phyloP scores from a whole-genome alignment of 2,329 filamentous ascomycete genomes.

The Aspergillus sp. region DNA sequence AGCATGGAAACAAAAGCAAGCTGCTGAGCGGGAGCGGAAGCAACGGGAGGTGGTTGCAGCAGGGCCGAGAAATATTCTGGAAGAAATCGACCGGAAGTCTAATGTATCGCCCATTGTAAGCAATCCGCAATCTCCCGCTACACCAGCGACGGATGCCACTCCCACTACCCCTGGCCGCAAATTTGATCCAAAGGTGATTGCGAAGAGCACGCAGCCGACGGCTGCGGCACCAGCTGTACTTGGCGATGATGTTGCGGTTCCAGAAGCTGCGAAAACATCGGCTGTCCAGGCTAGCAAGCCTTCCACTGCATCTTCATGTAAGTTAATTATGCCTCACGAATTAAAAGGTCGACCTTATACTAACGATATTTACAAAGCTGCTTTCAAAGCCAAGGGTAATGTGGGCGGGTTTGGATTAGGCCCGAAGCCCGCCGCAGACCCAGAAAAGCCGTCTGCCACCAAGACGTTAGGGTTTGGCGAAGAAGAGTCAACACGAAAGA shows the following conservation, averaged over 20 bases:
- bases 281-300: conserved; percentile 38
- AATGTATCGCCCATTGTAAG: conserved; percentile 46
- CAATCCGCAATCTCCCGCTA: conserved; percentile 45
- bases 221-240: conserved; percentile 49
- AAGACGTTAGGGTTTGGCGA: conserved; percentile 78
- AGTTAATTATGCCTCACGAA: conserved; percentile 4
- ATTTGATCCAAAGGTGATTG: conserved; percentile 79
- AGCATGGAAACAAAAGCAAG: conserved; percentile 85
- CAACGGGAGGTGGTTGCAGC: conserved; percentile 58
- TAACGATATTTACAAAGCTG: conserved; percentile 32
- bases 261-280: conserved; percentile 39
- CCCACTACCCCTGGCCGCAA: conserved; percentile 62
- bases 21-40: conserved; percentile 63
- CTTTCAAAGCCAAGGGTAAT: conserved; percentile 60
- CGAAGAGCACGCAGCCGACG: conserved; percentile 62
- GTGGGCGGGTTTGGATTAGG: conserved; percentile 76
- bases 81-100: conserved; percentile 65
- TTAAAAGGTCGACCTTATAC: not conserved
- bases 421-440: conserved; percentile 56
- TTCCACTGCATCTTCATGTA: conserved; percentile 36
- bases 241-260: conserved; percentile 48
- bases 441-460: conserved; percentile 59
- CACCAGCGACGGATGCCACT: conserved; percentile 41
- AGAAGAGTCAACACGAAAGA: conserved; percentile 76
- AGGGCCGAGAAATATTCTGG: conserved; percentile 58